phyloP scores from a whole-genome alignment of 306 rosid species.

The Carpinus viminea region DNA sequence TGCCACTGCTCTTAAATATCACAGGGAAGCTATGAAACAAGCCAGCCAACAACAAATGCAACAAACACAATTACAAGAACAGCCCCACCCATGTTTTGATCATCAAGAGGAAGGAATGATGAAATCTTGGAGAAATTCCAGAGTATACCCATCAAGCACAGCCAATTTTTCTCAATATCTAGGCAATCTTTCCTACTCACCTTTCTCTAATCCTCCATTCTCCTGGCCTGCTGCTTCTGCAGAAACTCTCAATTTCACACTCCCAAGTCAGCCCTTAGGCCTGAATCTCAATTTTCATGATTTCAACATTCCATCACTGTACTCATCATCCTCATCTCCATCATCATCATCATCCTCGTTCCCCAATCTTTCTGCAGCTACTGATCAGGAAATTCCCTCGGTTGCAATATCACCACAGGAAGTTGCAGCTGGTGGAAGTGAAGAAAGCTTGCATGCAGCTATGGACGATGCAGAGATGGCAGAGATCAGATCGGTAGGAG shows the following conservation, averaged over 20 bases:
- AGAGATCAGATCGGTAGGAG: constrained; percentile 78
- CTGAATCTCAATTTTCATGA: constrained; percentile 79
- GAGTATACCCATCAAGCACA: constrained; percentile 54
- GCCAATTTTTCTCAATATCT: constrained; percentile 37
- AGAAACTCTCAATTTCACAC: constrained; percentile 55
- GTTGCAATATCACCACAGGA: constrained; percentile 35
- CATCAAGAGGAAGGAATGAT: constrained; percentile 42
- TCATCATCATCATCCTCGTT: constrained; percentile 45
- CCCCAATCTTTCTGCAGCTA: constrained; percentile 33
- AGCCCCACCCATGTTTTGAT: constrained; percentile 43
- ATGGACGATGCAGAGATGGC: constrained; percentile 86
- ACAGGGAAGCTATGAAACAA: constrained; percentile 85
- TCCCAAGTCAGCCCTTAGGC: constrained; percentile 79
- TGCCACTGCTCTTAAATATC: constrained; percentile 81
- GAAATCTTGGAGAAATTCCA: constrained; percentile 54
- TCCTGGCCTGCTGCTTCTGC: not conserved
- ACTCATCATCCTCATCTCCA: constrained; percentile 33
- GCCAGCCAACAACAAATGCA: constrained; percentile 29
- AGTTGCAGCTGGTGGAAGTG: constrained; percentile 34
- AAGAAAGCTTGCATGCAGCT: constrained; percentile 48
- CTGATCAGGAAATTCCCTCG: constrained; percentile 46
- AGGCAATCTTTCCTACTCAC: constrained; percentile 28
- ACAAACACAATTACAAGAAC: constrained; percentile 16
- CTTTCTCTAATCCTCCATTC: constrained; percentile 9
- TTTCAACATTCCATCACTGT: constrained; percentile 46